Conservation (phyloP, 305 asterid species). For the Plantago coronopus region DNA sequence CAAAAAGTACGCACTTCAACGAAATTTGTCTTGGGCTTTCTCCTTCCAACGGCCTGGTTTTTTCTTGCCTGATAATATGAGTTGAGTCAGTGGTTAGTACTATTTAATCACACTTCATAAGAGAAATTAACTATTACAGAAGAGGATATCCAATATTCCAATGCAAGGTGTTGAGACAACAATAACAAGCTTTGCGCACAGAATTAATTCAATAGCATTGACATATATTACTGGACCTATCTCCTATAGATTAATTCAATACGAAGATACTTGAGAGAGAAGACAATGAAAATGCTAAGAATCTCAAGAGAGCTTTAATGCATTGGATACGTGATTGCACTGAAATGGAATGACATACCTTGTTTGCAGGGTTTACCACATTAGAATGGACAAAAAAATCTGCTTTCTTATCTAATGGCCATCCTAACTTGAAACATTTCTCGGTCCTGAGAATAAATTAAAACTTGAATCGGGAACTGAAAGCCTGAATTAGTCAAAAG, state of each 20-base stretch:
- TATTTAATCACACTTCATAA: not conserved
- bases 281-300: not conserved
- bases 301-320: not conserved
- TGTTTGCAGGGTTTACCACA: constrained; percentile 37
- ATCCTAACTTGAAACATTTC: constrained; percentile 74
- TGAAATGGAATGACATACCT: constrained; percentile 35
- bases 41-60: constrained; percentile 54
- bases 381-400: constrained; percentile 82
- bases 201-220: not conserved
- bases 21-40: constrained; percentile 92
- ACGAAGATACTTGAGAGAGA: not conserved
- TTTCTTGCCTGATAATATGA: constrained; percentile 40
- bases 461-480: constrained; percentile 20
- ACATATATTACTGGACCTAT: not conserved
- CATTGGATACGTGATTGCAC: constrained; percentile 9
- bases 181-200: not conserved
- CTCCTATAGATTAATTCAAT: not conserved
- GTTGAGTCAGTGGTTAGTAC: constrained; percentile 12
- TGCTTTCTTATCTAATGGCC: constrained; percentile 79
- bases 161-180: no score
- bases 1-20: constrained; percentile 96
- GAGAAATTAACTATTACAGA: not conserved
- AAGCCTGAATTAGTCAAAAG: constrained; percentile 20
- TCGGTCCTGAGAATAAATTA: constrained; percentile 52
- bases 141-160: not conserved